phyloP scores from a whole-genome alignment of 2,329 filamentous ascomycete genomes.

The Dactylonectria estremocensis region DNA sequence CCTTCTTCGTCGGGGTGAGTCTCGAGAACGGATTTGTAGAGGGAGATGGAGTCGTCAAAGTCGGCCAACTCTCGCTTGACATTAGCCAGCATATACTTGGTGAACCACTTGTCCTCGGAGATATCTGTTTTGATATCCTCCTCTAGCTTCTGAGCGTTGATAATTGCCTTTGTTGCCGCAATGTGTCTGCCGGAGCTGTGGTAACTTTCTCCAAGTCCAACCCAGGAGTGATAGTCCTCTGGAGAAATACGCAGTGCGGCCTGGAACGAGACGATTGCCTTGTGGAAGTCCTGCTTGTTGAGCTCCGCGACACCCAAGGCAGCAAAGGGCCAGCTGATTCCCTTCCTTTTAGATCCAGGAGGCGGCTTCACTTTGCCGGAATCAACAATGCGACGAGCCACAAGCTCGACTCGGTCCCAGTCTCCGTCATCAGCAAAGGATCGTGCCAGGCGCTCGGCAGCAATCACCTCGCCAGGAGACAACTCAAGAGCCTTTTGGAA shows the following conservation, averaged over 20 bases:
- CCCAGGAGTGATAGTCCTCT: slow-evolving; percentile 94
- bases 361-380: slow-evolving; percentile 94
- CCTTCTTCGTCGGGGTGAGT: slow-evolving; percentile 83
- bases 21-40: slow-evolving; percentile 82
- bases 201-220: slow-evolving; percentile 97
- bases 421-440: slow-evolving; percentile 92
- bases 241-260: slow-evolving; percentile 87
- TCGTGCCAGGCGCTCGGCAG: slow-evolving; percentile 88
- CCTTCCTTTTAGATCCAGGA: slow-evolving; percentile 93
- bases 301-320: slow-evolving; percentile 94
- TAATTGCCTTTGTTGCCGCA: slow-evolving; percentile 92
- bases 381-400: slow-evolving; percentile 91
- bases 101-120: slow-evolving; percentile 88
- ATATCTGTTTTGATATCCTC: slow-evolving; percentile 66
- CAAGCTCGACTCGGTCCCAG: slow-evolving; percentile 96
- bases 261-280: slow-evolving; percentile 93
- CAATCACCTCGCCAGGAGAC: slow-evolving; percentile 86
- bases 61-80: slow-evolving; percentile 94
- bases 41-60: slow-evolving; percentile 83
- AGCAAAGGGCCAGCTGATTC: slow-evolving; percentile 95
- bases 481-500: slow-evolving; percentile 98
- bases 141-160: slow-evolving; percentile 86
- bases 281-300: slow-evolving; percentile 91
- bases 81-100: slow-evolving; percentile 96
- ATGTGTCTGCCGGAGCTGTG: slow-evolving; percentile 94